These are phyloP conservation scores for Andrographis paniculata DNA, from an alignment of 305 asterid species.

Conservation along the genomic window DNA sequence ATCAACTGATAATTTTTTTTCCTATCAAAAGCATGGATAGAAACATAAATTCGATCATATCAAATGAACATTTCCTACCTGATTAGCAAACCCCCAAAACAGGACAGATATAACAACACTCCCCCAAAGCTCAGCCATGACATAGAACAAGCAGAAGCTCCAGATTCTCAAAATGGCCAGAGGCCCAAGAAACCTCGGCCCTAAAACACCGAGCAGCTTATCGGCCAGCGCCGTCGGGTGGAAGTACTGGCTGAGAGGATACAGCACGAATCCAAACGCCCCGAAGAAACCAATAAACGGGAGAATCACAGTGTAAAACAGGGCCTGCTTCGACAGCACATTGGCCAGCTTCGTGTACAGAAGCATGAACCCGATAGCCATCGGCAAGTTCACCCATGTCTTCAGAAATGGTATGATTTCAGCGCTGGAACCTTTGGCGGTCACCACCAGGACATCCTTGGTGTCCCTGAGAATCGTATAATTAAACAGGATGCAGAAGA, in stretches of 20 bases:
- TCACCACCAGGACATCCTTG: constrained; percentile 94
- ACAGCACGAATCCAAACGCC: constrained; percentile 88
- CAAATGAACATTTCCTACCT: too few relatives aligned
- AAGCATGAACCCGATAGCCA: constrained; percentile 94
- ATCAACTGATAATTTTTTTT: too few relatives aligned
- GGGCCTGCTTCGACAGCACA: constrained; percentile 85
- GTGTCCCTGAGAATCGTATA: constrained; percentile 95
- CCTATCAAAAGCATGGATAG: too few relatives aligned
- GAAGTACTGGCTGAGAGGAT: constrained; percentile 72
- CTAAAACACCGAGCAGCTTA: constrained; percentile 51
- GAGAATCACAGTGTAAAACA: constrained; percentile 69
- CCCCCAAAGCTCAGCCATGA: constrained; percentile 99
- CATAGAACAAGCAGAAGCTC: constrained; percentile 97
- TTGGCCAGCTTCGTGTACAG: constrained; percentile 78
- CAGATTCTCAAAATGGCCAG: constrained; percentile 97
- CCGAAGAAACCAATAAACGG: constrained; percentile 93
- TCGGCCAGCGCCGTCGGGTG: constrained; percentile 96
- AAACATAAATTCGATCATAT: too few relatives aligned
- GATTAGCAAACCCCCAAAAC: constrained; percentile 98
- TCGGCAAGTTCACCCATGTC: constrained; percentile 98
- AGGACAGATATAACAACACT: constrained; percentile 95
- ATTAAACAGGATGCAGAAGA: constrained; percentile 86
- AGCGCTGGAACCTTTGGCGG: constrained; percentile 96
- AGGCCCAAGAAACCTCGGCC: constrained; percentile 98
- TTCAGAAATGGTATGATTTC: constrained; percentile 96